Evolutionary conservation across 2,329 filamentous ascomycete genomes (phyloP).

Genomic region (Pseudogymnoascus destructans): DNA sequence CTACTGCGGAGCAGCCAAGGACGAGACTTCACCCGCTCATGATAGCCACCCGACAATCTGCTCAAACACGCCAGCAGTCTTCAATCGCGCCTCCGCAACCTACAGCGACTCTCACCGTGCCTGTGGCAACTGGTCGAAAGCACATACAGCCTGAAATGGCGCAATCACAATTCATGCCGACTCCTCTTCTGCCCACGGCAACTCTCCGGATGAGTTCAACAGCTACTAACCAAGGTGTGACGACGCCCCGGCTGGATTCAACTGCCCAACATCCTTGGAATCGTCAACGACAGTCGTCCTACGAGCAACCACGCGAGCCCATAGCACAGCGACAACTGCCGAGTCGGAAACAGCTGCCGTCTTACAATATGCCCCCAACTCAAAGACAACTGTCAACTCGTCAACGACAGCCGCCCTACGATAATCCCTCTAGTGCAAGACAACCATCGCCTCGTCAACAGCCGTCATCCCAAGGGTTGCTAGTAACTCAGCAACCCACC

Average conservation of each 20-base stretch:
- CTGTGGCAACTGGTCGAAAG: not conserved
- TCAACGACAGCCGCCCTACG: not conserved
- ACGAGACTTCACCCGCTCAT: not conserved
- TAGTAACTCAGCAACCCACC: not conserved
- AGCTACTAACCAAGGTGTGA: not conserved
- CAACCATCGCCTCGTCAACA: not conserved
- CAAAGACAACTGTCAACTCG: not conserved
- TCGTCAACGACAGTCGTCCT: not conserved
- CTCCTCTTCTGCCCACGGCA: not conserved
- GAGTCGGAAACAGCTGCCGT: not conserved
- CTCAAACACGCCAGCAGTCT: not conserved
- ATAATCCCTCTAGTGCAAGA: not conserved
- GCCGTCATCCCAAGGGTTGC: not conserved
- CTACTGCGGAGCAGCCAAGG: not conserved
- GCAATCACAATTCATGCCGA: not conserved
- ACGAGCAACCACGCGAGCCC: not conserved
- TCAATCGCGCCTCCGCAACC: not conserved
- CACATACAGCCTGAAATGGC: not conserved
- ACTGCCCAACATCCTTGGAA: not conserved
- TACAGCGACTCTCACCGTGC: not conserved
- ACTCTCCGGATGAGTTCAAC: constrained; percentile 8
- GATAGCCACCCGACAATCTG: not conserved
- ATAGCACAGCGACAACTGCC: not conserved
- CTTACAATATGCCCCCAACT: not conserved
- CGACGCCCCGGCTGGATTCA: not conserved